A percentile compares a stretch with the other conserved stretches of the same genome.
These are phyloP conservation scores for Lactarius sp. DNA, from an alignment of 768 basidiomycete species.

Conservation along the genomic window DNA sequence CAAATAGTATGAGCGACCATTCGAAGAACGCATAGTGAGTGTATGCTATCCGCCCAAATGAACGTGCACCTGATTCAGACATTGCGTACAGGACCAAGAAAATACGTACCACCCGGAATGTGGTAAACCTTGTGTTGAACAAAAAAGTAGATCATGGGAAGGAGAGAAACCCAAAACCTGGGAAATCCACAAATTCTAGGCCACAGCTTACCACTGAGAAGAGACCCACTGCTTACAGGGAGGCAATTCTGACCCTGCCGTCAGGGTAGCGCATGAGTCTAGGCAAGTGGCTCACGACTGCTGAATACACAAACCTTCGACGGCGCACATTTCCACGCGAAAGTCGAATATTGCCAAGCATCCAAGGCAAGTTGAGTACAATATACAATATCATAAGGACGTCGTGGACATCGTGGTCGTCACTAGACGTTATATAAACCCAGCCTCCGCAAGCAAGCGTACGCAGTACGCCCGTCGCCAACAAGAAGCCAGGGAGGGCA, in stretches of 20 bases:
- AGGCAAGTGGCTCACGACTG: neutral
- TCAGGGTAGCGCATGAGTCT: neutral
- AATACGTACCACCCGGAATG: constrained; percentile 64
- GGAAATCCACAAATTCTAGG: constrained; percentile 18
- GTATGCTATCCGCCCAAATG: constrained; percentile 53
- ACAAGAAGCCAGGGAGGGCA: constrained; percentile 45
- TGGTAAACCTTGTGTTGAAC: constrained; percentile 78
- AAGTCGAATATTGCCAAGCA: constrained; percentile 58
- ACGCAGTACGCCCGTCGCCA: constrained; percentile 59
- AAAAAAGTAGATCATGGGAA: constrained; percentile 80
- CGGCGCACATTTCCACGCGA: constrained; percentile 48
- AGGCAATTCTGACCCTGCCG: constrained; percentile 49
- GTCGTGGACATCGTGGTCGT: constrained; percentile 82
- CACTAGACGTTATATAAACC: constrained; percentile 85
- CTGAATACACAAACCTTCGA: constrained; percentile 43
- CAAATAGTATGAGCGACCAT: constrained; percentile 75
- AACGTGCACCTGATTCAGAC: constrained; percentile 3
- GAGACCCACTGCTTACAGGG: constrained; percentile 37
- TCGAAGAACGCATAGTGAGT: constrained; percentile 83
- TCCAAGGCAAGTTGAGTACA: constrained; percentile 83
- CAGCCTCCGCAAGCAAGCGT: constrained; percentile 86
- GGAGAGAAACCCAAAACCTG: constrained; percentile 67
- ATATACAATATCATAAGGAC: constrained; percentile 86
- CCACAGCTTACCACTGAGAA: neutral
- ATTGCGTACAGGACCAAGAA: neutral